Evolutionary conservation across 805 yeast genomes (phyloP).

Genomic region (Metschnikowia hibisci): DNA sequence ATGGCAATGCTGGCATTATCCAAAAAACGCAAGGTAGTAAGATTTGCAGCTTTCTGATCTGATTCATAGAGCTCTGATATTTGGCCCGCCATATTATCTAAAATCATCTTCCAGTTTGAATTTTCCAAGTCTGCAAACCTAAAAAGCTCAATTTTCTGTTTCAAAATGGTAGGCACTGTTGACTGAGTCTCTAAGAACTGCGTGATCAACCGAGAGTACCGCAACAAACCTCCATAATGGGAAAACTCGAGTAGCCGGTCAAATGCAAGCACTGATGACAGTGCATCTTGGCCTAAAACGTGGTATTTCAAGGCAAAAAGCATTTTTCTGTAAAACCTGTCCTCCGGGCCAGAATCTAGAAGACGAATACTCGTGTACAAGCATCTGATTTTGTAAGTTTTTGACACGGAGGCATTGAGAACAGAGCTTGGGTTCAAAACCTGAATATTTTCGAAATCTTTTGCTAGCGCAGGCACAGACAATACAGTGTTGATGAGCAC

Average conservation of each 20-base stretch:
- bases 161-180: slow-evolving; percentile 7
- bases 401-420: not conserved
- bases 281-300: slow-evolving; percentile 7
- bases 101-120: not conserved
- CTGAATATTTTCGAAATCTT: slow-evolving; percentile 17
- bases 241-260: slow-evolving; percentile 3
- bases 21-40: not conserved
- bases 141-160: slow-evolving; percentile 5
- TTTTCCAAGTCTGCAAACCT: not conserved
- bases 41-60: not conserved
- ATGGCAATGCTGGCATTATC: slow-evolving; percentile 1
- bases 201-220: not conserved
- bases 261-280: slow-evolving; percentile 6
- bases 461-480: slow-evolving; percentile 19
- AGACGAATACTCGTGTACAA: slow-evolving; percentile 11
- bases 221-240: slow-evolving; percentile 5
- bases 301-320: slow-evolving; percentile 10
- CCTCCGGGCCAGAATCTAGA: slow-evolving; percentile 1
- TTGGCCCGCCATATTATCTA: not conserved
- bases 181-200: not conserved
- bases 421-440: slow-evolving; percentile 18
- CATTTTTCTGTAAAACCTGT: slow-evolving; percentile 9
- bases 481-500: slow-evolving; percentile 14
- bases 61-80: not conserved
- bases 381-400: slow-evolving; percentile 4